Percentiles rank a stretch among this genome's conserved stretches.
Evolutionary conservation across 345 rosid species (phyloP).

Genomic region (Salix exigua): DNA sequence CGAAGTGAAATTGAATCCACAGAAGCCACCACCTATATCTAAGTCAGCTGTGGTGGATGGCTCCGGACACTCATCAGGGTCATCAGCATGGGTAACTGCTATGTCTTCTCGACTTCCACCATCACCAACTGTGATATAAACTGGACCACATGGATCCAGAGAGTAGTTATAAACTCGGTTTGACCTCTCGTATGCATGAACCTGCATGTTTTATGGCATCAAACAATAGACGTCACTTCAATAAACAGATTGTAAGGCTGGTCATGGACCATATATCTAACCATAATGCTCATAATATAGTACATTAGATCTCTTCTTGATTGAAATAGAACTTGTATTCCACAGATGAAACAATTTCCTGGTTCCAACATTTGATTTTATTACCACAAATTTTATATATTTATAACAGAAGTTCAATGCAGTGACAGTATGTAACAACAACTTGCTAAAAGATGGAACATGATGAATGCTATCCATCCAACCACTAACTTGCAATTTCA

Average conservation of each 20-base stretch:
- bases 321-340: background rate
- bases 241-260: background rate
- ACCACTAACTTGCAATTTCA: background rate
- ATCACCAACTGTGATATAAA: slow-evolving; percentile 62
- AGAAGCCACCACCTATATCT: slow-evolving; percentile 56
- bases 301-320: background rate
- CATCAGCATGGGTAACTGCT: slow-evolving; percentile 67
- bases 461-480: background rate
- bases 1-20: slow-evolving; percentile 72
- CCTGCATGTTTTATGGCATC: slow-evolving; percentile 36
- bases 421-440: background rate
- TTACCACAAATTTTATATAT: too few species aligned
- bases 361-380: background rate
- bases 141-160: slow-evolving; percentile 76
- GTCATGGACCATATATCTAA: too few species aligned
- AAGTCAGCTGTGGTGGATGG: slow-evolving; percentile 48
- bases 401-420: background rate
- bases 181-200: slow-evolving; percentile 91
- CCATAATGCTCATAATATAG: too few species aligned
- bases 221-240: background rate
- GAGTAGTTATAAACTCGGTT: slow-evolving; percentile 77
- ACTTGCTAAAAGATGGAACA: too few species aligned
- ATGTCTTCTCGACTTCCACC: slow-evolving; percentile 70
- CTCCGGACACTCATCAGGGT: slow-evolving; percentile 70
- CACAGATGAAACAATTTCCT: background rate